A percentile compares a stretch with the other conserved stretches of the same genome.
These are phyloP conservation scores for Malassezia yamatoensis DNA, from an alignment of 1,284 basidiomycete genomes.

Conservation along the genomic window DNA sequence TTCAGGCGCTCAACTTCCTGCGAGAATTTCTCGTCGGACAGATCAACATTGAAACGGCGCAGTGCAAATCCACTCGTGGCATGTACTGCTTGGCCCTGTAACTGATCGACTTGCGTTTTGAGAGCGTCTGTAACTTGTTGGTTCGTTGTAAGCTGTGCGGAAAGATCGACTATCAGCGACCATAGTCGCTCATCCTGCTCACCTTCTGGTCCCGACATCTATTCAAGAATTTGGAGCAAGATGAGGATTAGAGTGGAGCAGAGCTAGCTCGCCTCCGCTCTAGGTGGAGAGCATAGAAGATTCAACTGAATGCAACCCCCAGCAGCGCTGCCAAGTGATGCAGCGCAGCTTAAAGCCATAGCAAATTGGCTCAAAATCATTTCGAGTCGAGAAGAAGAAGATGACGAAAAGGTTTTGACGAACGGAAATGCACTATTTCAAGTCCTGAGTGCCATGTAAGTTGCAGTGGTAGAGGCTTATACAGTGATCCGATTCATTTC, in stretches of 20 bases:
- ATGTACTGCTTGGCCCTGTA: constrained; percentile 60
- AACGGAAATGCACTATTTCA: neutral
- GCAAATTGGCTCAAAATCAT: neutral
- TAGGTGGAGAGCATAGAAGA: too few species aligned
- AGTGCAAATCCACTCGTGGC: constrained; percentile 69
- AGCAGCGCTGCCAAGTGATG: neutral
- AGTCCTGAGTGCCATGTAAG: constrained; percentile 5
- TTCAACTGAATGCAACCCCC: too few species aligned
- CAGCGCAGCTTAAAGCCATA: constrained; percentile 8
- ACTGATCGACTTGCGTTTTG: constrained; percentile 54
- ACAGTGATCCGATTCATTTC: constrained; percentile 8
- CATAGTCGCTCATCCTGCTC: constrained; percentile 39
- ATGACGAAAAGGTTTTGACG: neutral
- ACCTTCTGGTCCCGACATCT: constrained; percentile 27
- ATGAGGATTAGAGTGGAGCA: too few species aligned
- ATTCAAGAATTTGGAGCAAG: too few species aligned
- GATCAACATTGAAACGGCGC: constrained; percentile 82
- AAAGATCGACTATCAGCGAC: constrained; percentile 43
- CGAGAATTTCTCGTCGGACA: constrained; percentile 85
- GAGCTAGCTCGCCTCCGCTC: too few species aligned
- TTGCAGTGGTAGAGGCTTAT: neutral
- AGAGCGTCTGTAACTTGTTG: constrained; percentile 65
- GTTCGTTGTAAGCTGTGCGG: constrained; percentile 68
- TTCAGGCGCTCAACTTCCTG: constrained; percentile 82
- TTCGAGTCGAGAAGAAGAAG: neutral